phyloP scores from a whole-genome alignment of 495 filamentous ascomycete species.

The Aspergillus haitiensis region DNA sequence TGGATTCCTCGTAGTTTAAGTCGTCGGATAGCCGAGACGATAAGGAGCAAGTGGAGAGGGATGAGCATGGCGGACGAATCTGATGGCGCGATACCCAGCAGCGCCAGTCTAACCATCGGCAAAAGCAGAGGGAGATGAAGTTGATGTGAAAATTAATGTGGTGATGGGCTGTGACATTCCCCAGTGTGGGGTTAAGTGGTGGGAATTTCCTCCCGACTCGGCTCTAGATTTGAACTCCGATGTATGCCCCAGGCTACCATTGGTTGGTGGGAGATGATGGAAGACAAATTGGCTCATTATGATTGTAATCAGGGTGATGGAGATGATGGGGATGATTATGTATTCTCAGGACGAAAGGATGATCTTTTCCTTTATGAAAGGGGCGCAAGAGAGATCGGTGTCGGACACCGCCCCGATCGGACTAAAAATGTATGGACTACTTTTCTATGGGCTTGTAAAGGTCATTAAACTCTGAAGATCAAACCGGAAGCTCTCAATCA shows the following conservation, averaged over 20 bases:
- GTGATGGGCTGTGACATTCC: neutral
- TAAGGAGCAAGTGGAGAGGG: slow-evolving; percentile 3
- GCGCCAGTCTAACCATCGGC: neutral
- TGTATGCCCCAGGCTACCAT: neutral
- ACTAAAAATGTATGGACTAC: too few species aligned
- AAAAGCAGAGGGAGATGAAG: neutral
- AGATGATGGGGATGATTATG: too few species aligned
- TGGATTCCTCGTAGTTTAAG: neutral
- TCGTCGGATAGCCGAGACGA: slow-evolving; percentile 19
- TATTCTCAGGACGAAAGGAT: too few species aligned
- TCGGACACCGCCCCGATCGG: too few species aligned
- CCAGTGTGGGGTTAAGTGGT: slow-evolving; percentile 11
- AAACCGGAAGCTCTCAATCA: too few species aligned
- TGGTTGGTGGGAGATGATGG: too few species aligned
- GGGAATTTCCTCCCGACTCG: slow-evolving; percentile 10
- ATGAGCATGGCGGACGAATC: neutral
- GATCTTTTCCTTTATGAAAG: too few species aligned
- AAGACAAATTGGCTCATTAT: too few species aligned
- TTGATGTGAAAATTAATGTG: neutral
- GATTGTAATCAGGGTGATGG: too few species aligned
- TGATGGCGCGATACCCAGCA: neutral
- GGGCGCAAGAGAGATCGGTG: too few species aligned
- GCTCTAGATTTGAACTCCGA: slow-evolving; percentile 18
- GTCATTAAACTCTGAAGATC: too few species aligned
- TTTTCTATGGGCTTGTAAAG: too few species aligned